Base-by-base conservation (phyloP, 2,329 filamentous ascomycete genomes). In the Nannizzia gypsea region DNA sequence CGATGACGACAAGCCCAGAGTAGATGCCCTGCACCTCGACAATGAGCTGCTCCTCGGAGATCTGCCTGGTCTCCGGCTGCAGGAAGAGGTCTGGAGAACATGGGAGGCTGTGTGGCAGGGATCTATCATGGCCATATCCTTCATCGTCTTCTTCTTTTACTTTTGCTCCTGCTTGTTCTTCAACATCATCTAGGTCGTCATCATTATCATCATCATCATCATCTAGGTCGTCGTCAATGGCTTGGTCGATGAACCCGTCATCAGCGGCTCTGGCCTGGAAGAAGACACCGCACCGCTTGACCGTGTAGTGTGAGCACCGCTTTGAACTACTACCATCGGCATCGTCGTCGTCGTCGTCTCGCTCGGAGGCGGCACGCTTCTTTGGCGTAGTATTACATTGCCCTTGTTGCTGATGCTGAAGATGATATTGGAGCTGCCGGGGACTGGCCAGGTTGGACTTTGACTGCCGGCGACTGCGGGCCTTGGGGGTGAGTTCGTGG, bases 1-100 rank as follows among this genome's bases (percentile, higher is more conserved):
- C 92, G 0, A 96, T 88, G 83, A 93, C 89, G 0, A 90, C 85
- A 0, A 96, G 73, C 0, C 88, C 90, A 0, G 86, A 84, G 66
- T 96, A 95, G 17, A 74, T 75, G 2, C 63, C 66, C 31, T 68
- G 67, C 3, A 95, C 87, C 66, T 96, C 90, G 0, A 84, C 83
- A 0, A 89, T 83, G 0, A 96, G 78, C 65, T 95, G 87, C 0
- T 90, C 86, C 62, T 89, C 85, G 0, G 85, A 86, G 6, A 93
- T 90, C 0, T 83, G 81, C 0, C 84, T 74, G 0, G 84, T 88
- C 57, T 85, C 80, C 0, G 81, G 83, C 64, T 89, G 81, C 9
- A 56, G 15, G 31, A 56, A 17, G 38, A 42, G 31, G 20, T 38
- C 17, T 6, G 15, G 34, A 26, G 50, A 17, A 11, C 22, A 52